A percentile compares a stretch with the other conserved stretches of the same genome.
Evolutionary conservation across 768 basidiomycete genomes (phyloP).

Genomic region (Clitopilus passeckerianus): DNA sequence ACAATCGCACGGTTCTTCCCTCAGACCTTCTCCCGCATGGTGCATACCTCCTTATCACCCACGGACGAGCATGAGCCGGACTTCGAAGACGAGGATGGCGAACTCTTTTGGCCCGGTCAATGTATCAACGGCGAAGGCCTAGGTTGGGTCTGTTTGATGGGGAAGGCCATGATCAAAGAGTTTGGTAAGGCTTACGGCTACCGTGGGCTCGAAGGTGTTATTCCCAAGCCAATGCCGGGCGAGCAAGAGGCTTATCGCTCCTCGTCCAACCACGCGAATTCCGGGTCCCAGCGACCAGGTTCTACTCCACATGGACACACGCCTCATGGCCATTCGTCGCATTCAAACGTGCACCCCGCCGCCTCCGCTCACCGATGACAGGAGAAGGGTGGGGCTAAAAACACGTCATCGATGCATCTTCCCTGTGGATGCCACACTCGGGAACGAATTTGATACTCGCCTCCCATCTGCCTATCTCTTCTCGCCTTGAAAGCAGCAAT

Average conservation of each 20-base stretch:
- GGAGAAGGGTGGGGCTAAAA: not conserved
- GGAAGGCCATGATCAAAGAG: conserved; percentile 82
- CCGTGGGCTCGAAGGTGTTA: conserved; percentile 64
- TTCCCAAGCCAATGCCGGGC: conserved; percentile 56
- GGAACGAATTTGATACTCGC: not conserved
- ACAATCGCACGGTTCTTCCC: conserved; percentile 70
- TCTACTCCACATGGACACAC: conserved; percentile 11
- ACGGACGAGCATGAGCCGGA: conserved; percentile 77
- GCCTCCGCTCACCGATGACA: not conserved
- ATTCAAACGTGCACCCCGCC: conserved; percentile 1
- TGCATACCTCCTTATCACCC: conserved; percentile 54
- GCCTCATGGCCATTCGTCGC: conserved; percentile 5
- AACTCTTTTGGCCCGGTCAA: conserved; percentile 82
- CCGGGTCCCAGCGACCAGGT: conserved; percentile 11
- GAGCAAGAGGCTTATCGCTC: conserved; percentile 11
- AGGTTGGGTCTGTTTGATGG: conserved; percentile 85
- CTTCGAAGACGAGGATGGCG: conserved; percentile 81
- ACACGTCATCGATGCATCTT: not conserved
- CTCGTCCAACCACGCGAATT: conserved; percentile 5
- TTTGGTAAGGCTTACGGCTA: conserved; percentile 76
- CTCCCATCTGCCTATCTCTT: not conserved
- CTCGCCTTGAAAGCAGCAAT: not conserved
- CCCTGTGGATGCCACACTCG: not conserved
- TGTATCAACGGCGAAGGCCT: conserved; percentile 70
- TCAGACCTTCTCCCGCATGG: conserved; percentile 68